Percentiles rank a stretch among this genome's conserved stretches.
These are phyloP conservation scores for Micromonas pusilla DNA, from an alignment of 139 green algal genomes.

Conservation along the genomic window DNA sequence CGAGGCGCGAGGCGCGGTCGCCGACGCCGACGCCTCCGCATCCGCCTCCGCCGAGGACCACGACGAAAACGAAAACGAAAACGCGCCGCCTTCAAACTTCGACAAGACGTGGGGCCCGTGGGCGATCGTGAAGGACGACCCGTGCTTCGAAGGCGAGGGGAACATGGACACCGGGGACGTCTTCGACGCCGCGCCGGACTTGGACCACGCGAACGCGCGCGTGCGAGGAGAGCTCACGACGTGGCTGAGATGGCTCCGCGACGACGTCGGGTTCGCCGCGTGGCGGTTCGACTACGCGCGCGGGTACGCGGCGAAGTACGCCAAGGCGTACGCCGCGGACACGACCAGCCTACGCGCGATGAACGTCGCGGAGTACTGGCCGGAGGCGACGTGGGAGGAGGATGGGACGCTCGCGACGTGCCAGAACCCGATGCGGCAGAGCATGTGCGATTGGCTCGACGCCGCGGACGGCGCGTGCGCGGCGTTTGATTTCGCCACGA, in stretches of 20 bases:
- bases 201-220: constrained; percentile 76
- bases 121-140: constrained; percentile 75
- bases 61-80: too few species aligned
- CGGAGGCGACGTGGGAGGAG: neutral
- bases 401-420: neutral
- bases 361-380: neutral
- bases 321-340: neutral
- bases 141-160: constrained; percentile 47
- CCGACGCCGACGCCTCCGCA: too few species aligned
- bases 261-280: constrained; percentile 53
- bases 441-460: neutral
- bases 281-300: constrained; percentile 64
- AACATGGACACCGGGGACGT: constrained; percentile 45
- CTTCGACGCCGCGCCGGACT: constrained; percentile 67
- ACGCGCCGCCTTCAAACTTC: constrained; percentile 27
- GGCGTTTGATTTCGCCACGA: constrained; percentile 54
- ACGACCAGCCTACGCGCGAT: neutral
- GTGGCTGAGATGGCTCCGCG: constrained; percentile 65
- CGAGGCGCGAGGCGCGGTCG: too few species aligned
- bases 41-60: too few species aligned
- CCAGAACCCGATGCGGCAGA: constrained; percentile 1
- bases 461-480: neutral
- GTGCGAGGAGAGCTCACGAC: constrained; percentile 60
- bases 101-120: constrained; percentile 68
- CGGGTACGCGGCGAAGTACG: constrained; percentile 43